phyloP scores from a whole-genome alignment of 306 rosid species.

The Adenanthera pavonina region DNA sequence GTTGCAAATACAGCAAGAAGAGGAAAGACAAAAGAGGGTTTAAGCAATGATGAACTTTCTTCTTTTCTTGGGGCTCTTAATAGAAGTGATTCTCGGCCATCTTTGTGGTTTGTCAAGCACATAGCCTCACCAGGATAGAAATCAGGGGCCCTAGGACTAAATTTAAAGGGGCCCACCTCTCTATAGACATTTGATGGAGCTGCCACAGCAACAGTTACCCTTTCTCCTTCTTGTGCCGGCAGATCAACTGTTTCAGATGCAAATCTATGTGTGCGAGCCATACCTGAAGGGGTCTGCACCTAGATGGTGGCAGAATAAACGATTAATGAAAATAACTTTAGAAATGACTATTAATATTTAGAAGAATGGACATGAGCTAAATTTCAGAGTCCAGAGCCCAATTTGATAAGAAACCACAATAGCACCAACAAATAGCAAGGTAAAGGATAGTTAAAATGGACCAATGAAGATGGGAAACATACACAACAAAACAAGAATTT shows the following conservation, averaged over 20 bases:
- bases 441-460: conserved; percentile 20
- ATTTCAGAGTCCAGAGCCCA: conserved; percentile 6
- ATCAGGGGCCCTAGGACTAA: conserved; percentile 82
- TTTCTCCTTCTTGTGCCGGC: conserved; percentile 93
- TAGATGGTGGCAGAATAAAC: conserved; percentile 43
- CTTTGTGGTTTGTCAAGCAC: conserved; percentile 90
- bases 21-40: conserved; percentile 77
- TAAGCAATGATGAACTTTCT: conserved; percentile 58
- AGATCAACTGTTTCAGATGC: conserved; percentile 94
- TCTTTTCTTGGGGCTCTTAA: conserved; percentile 83
- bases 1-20: conserved; percentile 77
- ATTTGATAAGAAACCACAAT: conserved; percentile 18
- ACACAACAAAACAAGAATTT: conserved; percentile 26
- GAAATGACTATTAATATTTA: not conserved
- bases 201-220: conserved; percentile 89
- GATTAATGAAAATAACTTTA: conserved; percentile 19
- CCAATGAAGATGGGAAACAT: conserved; percentile 25
- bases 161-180: conserved; percentile 80
- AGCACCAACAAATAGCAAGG: conserved; percentile 4
- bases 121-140: conserved; percentile 86
- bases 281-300: conserved; percentile 92
- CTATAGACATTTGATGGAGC: conserved; percentile 82
- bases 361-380: not conserved
- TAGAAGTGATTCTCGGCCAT: conserved; percentile 89
- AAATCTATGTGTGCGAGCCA: conserved; percentile 92